Percentiles rank a stretch among this genome's conserved stretches.
Evolutionary conservation across 2,329 filamentous ascomycete species (phyloP).

Genomic region (Moelleriella libera): DNA sequence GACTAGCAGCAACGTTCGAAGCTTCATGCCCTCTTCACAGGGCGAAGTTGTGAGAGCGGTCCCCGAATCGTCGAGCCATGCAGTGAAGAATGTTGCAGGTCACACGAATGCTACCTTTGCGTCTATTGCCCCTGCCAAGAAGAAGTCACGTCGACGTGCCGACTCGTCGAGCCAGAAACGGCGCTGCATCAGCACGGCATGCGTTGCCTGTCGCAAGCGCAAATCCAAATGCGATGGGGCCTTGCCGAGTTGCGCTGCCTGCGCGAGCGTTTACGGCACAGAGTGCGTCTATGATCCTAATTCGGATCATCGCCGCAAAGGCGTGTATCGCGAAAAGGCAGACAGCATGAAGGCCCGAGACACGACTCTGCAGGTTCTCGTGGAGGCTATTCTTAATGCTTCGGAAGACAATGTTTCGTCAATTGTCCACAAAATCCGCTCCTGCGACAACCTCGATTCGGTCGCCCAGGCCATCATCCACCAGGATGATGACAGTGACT

Average conservation of each 20-base stretch:
- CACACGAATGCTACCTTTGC: not conserved
- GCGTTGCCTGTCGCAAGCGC: conserved; percentile 62
- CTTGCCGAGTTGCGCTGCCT: conserved; percentile 85
- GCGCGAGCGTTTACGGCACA: conserved; percentile 81
- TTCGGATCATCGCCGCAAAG: conserved; percentile 90
- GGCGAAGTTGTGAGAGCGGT: not conserved
- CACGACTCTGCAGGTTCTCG: conserved; percentile 79
- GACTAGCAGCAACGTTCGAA: not conserved
- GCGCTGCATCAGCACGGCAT: conserved; percentile 72
- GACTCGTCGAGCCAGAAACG: conserved; percentile 46
- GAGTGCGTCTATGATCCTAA: conserved; percentile 92
- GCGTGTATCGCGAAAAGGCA: conserved; percentile 88
- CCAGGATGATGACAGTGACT: conserved; percentile 16
- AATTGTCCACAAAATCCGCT: conserved; percentile 75
- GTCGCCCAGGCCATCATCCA: conserved; percentile 40
- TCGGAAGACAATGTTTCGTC: conserved; percentile 72
- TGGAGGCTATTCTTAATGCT: conserved; percentile 85
- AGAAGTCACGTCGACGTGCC: conserved; percentile 34
- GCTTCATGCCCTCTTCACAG: not conserved
- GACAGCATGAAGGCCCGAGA: conserved; percentile 78
- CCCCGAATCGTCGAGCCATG: not conserved
- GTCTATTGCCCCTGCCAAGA: conserved; percentile 19
- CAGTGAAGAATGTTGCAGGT: not conserved
- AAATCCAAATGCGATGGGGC: conserved; percentile 91
- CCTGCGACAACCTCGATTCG: conserved; percentile 55